Evolutionary conservation across 2,329 filamentous ascomycete species (phyloP), one percentile per base, ranked within the genome.

Genomic region (Salinomyces thailandicus): DNA sequence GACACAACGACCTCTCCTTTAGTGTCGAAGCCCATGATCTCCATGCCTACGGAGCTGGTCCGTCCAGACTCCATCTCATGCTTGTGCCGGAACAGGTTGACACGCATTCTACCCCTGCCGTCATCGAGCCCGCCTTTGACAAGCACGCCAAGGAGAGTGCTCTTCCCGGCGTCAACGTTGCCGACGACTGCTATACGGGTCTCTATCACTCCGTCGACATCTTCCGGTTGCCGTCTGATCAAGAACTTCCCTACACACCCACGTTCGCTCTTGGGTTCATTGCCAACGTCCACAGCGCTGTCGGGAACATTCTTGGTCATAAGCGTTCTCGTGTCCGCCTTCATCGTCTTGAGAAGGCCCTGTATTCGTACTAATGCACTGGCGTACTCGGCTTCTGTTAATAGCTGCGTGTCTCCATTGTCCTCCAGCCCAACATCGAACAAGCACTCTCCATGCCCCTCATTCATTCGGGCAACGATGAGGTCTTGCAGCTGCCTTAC

Each of bases 131-230:
- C 84, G 4, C 91, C 91, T 62, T 96, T 96, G 5, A 96, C 91
- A 5, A 98, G 69, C 1, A 98, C 91, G 29, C 91, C 91, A 2
- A 98, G 68, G 75, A 96, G 81, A 18, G 91, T 96, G 57, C 85
- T 93, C 64, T 98, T 98, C 0, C 91, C 91, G 7, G 91, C 91
- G 59, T 98, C 91, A 37, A 98, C 81, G 66, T 98, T 98, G 33
- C 91, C 91, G 5, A 98, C 91, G 0, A 98, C 91, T 1, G 89
- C 91, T 63, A 98, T 93, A 49, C 91, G 69, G 7, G 89, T 94
- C 69, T 98, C 91, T 43, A 95, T 94, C 17, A 93, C 83, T 39
- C 93, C 78, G 56, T 96, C 86, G 4, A 85, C 74, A 9, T 72
- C 80, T 14, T 71, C 66, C 2, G 87, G 85, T 15, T 74, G 66